Evolutionary conservation across 2,329 filamentous ascomycete species (phyloP), one percentile per base, ranked within the genome.

Genomic region (Ceratocystis smalleyi): DNA sequence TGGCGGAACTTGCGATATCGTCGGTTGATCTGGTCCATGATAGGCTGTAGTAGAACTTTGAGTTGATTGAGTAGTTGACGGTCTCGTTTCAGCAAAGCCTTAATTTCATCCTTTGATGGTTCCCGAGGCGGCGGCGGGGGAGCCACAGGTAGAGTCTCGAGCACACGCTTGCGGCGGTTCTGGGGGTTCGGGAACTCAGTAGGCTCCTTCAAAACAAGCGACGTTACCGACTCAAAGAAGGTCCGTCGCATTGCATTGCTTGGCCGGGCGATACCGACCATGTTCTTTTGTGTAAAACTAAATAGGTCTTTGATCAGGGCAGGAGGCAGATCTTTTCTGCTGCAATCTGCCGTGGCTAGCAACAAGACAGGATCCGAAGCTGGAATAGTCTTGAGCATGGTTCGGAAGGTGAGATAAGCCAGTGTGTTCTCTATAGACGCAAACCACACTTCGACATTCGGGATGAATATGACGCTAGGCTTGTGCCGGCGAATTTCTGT

Each of bases 21-120:
- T 67, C 81, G 80, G 73, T 95, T 94, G 72, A 99, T 89, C 74
- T 96, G 90, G 69, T 99, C 92, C 91, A 99, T 96, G 69, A 97
- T 89, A 1, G 89, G 90, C 73, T 96, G 91, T 64, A 99, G 84
- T 63, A 87, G 79, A 47, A 95, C 85, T 77, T 97, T 99, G 68
- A 99, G 78, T 66, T 87, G 78, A 72, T 97, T 96, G 63, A 97
- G 79, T 10, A 86, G 83, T 68, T 92, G 85, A 60, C 89, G 85
- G 71, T 99, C 95, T 67, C 83, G 83, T 74, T 90, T 88, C 74
- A 87, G 88, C 72, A 92, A 84, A 1, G 82, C 83, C 72, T 90
- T 91, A 66, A 88, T 80, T 71, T 96, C 89, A 64, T 88, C 88
- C 72, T 91, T 91, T 32, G 85, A 87, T 1, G 83, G 80, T 57